These are phyloP conservation scores for Termitomyces sp. DNA, from an alignment of 768 basidiomycete species.

Conservation along the genomic window DNA sequence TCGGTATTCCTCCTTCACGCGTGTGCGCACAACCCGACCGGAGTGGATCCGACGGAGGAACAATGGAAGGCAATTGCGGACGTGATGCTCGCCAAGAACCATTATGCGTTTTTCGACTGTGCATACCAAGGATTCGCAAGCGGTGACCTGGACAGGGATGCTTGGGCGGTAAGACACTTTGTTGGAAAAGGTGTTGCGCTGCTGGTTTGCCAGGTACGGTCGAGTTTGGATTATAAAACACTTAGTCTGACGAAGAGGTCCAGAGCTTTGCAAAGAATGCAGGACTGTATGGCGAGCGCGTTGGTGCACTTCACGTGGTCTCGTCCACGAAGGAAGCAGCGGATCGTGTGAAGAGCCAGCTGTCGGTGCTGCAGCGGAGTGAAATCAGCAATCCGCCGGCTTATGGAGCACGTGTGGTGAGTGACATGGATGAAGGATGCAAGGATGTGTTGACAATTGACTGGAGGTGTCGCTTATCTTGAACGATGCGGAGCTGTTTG, in stretches of 20 bases:
- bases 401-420: conserved; percentile 83
- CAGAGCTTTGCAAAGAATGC: conserved; percentile 98
- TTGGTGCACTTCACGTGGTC: conserved; percentile 90
- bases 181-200: conserved; percentile 66
- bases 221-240: background rate
- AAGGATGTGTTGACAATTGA: conserved; percentile 1
- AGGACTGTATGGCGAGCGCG: conserved; percentile 90
- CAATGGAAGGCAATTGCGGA: conserved; percentile 82
- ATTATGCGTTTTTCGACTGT: conserved; percentile 92
- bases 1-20: conserved; percentile 91
- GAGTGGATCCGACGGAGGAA: conserved; percentile 85
- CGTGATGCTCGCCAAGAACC: conserved; percentile 63
- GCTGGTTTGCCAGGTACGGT: conserved; percentile 81
- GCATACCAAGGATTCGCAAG: conserved; percentile 98
- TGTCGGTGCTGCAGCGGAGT: conserved; percentile 87
- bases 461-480: conserved; percentile 74
- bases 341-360: conserved; percentile 73
- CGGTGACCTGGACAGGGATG: conserved; percentile 87
- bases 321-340: conserved; percentile 60
- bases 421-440: background rate
- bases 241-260: background rate
- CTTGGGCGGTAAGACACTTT: conserved; percentile 89
- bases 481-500: conserved; percentile 67
- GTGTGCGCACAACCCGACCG: conserved; percentile 96
- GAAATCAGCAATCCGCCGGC: conserved; percentile 95